These are phyloP conservation scores for Rhynchospora breviuscula DNA, from an alignment of 176 grass and related monocot genomes.

Conservation along the genomic window DNA sequence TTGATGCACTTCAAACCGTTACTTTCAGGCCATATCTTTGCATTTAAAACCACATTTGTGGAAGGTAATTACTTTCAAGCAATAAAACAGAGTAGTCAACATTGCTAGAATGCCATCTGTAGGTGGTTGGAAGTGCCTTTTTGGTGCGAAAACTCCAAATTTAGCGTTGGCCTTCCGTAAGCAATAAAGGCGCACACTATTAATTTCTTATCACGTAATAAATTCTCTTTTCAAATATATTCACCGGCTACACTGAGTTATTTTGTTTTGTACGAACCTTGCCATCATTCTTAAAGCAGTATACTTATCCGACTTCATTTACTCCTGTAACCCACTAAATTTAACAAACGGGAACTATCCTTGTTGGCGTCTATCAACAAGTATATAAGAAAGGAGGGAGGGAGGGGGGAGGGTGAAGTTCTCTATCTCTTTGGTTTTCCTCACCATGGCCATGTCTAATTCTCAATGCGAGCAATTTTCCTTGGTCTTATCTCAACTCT, in stretches of 20 bases:
- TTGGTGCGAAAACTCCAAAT: conserved; percentile 6
- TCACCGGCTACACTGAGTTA: conserved; percentile 12
- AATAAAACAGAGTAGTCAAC: conserved; percentile 4
- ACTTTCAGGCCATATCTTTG: background rate
- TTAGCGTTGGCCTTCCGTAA: conserved; percentile 10
- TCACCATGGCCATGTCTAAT: conserved; percentile 10
- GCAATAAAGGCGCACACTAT: conserved; percentile 1
- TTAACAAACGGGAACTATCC: background rate
- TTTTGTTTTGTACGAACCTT: conserved; percentile 22
- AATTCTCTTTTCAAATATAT: conserved; percentile 17
- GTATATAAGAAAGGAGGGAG: conserved; percentile 20
- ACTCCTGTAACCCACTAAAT: conserved; percentile 7
- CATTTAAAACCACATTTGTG: background rate
- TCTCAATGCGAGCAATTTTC: conserved; percentile 5
- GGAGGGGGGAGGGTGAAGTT: background rate
- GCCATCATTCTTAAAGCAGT: conserved; percentile 11
- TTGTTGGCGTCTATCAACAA: background rate
- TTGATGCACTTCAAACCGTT: background rate
- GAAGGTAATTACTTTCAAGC: background rate
- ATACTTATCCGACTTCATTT: conserved; percentile 19
- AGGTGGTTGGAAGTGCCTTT: background rate
- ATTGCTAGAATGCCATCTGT: conserved; percentile 1
- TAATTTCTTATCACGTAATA: conserved; percentile 23
- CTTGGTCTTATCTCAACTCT: background rate
- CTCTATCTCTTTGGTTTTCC: background rate